These are phyloP conservation scores for Penicillium malachiteum DNA, from an alignment of 495 filamentous ascomycete species.

Conservation along the genomic window DNA sequence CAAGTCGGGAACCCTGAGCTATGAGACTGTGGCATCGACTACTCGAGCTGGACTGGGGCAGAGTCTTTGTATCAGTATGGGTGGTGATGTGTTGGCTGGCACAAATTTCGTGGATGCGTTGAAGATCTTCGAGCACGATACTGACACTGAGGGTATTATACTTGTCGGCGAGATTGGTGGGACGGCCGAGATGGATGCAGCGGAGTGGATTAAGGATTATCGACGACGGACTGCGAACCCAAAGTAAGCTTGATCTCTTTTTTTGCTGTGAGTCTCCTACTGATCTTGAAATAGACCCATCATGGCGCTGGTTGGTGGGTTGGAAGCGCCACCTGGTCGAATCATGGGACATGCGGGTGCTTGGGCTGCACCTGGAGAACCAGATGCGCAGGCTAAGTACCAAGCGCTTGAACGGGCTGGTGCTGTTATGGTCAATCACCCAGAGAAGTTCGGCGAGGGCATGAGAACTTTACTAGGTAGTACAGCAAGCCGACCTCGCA, in stretches of 20 bases:
- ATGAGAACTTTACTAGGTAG: constrained; percentile 59
- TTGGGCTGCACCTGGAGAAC: constrained; percentile 67
- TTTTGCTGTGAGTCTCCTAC: background rate
- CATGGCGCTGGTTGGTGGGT: constrained; percentile 72
- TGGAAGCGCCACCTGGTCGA: constrained; percentile 61
- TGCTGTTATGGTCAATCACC: constrained; percentile 76
- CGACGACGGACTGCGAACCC: constrained; percentile 54
- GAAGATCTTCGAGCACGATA: constrained; percentile 68
- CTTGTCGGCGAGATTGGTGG: constrained; percentile 89
- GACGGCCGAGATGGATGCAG: constrained; percentile 74
- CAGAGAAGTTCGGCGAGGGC: constrained; percentile 71
- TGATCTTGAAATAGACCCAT: constrained; percentile 59
- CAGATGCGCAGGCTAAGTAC: constrained; percentile 63
- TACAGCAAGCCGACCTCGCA: constrained; percentile 20
- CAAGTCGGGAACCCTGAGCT: constrained; percentile 86
- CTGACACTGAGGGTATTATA: constrained; percentile 77
- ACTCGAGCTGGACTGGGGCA: constrained; percentile 81
- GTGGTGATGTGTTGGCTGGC: constrained; percentile 80
- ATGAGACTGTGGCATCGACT: constrained; percentile 83
- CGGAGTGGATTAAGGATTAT: constrained; percentile 75
- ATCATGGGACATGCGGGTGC: constrained; percentile 92
- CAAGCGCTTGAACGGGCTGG: constrained; percentile 67
- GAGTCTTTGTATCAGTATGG: constrained; percentile 83
- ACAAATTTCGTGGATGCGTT: constrained; percentile 80
- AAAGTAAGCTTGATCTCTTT: constrained; percentile 56